phyloP scores from a whole-genome alignment of 2,329 filamentous ascomycete genomes.

The Periglandula ipomoeae region DNA sequence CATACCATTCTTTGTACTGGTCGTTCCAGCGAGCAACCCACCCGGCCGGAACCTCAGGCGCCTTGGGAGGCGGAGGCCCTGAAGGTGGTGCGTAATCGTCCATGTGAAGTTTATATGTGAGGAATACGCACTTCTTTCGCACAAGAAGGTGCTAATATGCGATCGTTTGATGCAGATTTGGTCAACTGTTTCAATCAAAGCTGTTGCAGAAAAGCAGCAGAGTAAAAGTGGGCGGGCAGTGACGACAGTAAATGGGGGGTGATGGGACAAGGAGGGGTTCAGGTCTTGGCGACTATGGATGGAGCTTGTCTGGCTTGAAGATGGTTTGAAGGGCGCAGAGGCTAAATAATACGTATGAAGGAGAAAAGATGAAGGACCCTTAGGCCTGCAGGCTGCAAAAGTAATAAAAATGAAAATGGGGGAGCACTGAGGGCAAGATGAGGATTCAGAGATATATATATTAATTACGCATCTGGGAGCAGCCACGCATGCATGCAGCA shows the following conservation, averaged over 20 bases:
- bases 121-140: not conserved
- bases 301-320: too few relatives aligned
- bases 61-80: conserved; percentile 48
- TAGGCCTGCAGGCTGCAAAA: too few relatives aligned
- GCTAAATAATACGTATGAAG: not conserved
- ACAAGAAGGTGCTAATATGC: not conserved
- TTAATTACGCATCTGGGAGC: too few relatives aligned
- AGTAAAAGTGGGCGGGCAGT: too few relatives aligned
- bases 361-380: not conserved
- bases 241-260: too few relatives aligned
- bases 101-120: conserved; percentile 26
- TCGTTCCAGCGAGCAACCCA: conserved; percentile 83
- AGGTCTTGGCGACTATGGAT: too few relatives aligned
- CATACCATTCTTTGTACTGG: conserved; percentile 75
- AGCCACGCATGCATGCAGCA: too few relatives aligned
- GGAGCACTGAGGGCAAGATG: not conserved
- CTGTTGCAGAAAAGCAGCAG: too few relatives aligned
- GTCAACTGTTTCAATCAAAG: not conserved
- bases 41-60: conserved; percentile 55
- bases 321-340: not conserved
- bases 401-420: too few relatives aligned
- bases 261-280: too few relatives aligned
- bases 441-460: not conserved
- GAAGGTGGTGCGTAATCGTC: conserved; percentile 43
- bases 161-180: not conserved